Base-by-base conservation (phyloP, 140 eudicot species). In the Senecio squalidus region DNA sequence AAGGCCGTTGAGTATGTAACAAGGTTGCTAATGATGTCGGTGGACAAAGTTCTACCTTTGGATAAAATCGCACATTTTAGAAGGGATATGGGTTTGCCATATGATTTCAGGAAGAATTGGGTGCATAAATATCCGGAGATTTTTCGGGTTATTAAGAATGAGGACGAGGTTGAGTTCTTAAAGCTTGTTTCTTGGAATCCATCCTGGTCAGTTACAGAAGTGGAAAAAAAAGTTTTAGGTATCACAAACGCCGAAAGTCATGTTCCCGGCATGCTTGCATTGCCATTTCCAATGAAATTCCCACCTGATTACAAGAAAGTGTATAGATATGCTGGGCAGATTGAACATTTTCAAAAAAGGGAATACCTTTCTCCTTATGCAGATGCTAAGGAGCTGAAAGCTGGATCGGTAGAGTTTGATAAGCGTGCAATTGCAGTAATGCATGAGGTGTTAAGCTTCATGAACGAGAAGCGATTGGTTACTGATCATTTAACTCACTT, bases 371-470 rank as follows among this genome's bases (percentile, higher is more conserved):
- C 97, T 2, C 97, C 97, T 17, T 90, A 92, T 66, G 95, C 95
- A 3, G 93, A 92, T 81, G 96, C 94, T 24, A 78, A 74, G 10
- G 89, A 71, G 50, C 82, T 87, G 9, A 74, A 74, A 63, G 89
- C 95, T 0, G 96, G 98, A 24, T 83, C 95, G 2, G 73, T 25
- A 3, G 98, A 92, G 53, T 92, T 92, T 31, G 89, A 92, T 82
- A 92, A 92, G 55, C 75, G 96, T 68, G 98, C 96, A 21, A 84
- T 92, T 27, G 98, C 98, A 0, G 83, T 92, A 10, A 84, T 92
- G 96, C 98, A 92, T 21, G 98, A 92, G 71, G 66, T 92, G 80
- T 80, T 92, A 40, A 92, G 95, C 60, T 92, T 92, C 69, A 92
- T 83, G 62, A 73, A 81, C 24, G 98, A 87, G 72, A 91, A 81